Conservation (phyloP, 2,329 filamentous ascomycete genomes). For the Colletotrichum lindemuthianum region DNA sequence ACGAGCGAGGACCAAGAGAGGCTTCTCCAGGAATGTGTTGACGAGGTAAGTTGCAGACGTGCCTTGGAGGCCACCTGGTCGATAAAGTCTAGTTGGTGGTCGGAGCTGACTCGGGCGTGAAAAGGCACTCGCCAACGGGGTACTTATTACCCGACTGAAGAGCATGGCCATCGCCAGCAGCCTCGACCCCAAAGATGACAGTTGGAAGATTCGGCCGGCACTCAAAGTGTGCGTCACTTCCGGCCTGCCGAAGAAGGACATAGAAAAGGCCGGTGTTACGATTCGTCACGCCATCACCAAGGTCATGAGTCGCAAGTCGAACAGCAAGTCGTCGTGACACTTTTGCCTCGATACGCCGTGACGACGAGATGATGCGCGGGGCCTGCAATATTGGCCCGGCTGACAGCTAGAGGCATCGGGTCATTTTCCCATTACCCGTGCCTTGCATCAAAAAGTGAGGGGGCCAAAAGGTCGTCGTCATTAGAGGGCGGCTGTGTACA, state of each 20-base stretch:
- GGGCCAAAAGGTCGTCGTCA: too few species aligned
- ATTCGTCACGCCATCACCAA: slow-evolving; percentile 96
- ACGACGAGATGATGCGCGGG: too few species aligned
- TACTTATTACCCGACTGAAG: slow-evolving; percentile 90
- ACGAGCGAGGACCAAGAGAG: slow-evolving; percentile 82
- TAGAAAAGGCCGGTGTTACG: slow-evolving; percentile 89
- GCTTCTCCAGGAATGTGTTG: slow-evolving; percentile 89
- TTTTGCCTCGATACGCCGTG: neutral
- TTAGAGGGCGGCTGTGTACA: neutral
- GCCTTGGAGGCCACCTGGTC: neutral
- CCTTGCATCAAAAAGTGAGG: too few species aligned
- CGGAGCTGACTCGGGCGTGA: slow-evolving; percentile 7
- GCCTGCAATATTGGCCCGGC: too few species aligned
- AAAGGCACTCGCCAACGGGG: slow-evolving; percentile 84
- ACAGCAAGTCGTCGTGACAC: slow-evolving; percentile 43
- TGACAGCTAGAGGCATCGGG: too few species aligned
- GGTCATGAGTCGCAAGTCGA: slow-evolving; percentile 76
- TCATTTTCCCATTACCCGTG: too few species aligned
- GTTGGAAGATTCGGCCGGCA: slow-evolving; percentile 78
- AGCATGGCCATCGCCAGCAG: slow-evolving; percentile 73
- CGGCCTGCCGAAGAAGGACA: slow-evolving; percentile 90
- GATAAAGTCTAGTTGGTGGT: neutral
- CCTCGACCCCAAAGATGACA: slow-evolving; percentile 74
- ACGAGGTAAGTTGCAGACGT: slow-evolving; percentile 75
- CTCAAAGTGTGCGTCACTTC: slow-evolving; percentile 92